Conservation (phyloP, 768 basidiomycete genomes). For the Tulasnella sp. region DNA sequence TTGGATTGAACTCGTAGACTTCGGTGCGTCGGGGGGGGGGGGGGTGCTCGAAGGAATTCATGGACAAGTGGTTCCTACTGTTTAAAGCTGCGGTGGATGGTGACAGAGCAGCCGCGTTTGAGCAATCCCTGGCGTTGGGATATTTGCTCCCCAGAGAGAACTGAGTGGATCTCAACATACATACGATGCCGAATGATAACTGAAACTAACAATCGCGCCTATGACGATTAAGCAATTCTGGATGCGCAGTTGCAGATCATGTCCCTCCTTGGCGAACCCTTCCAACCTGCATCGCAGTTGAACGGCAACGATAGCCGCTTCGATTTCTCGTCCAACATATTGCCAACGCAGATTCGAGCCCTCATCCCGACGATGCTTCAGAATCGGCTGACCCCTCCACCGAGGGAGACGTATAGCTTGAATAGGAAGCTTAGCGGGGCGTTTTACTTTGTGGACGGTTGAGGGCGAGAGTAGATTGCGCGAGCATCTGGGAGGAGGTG, state of each 20-base stretch:
- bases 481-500: constrained; percentile 52
- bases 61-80: constrained; percentile 77
- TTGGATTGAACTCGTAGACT: constrained; percentile 83
- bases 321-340: constrained; percentile 37
- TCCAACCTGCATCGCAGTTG: constrained; percentile 32
- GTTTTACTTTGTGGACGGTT: constrained; percentile 70
- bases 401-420: constrained; percentile 86
- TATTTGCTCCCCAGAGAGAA: constrained; percentile 87
- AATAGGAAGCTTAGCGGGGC: constrained; percentile 84
- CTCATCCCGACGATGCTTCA: constrained; percentile 85
- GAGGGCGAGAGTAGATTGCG: constrained; percentile 61
- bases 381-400: constrained; percentile 83
- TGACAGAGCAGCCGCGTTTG: constrained; percentile 53
- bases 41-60: constrained; percentile 76
- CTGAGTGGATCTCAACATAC: too few relatives aligned
- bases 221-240: constrained; percentile 79
- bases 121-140: constrained; percentile 69
- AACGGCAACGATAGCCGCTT: constrained; percentile 54
- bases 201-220: too few relatives aligned
- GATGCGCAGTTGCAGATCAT: constrained; percentile 78
- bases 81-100: constrained; percentile 65
- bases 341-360: constrained; percentile 65
- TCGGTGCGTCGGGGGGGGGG: constrained; percentile 89
- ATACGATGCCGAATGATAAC: too few relatives aligned
- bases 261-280: constrained; percentile 76